A percentile compares a stretch with the other conserved stretches of the same genome.
Evolutionary conservation across 2,329 filamentous ascomycete genomes (phyloP).

Genomic region (Alternaria novae-zelandiae): DNA sequence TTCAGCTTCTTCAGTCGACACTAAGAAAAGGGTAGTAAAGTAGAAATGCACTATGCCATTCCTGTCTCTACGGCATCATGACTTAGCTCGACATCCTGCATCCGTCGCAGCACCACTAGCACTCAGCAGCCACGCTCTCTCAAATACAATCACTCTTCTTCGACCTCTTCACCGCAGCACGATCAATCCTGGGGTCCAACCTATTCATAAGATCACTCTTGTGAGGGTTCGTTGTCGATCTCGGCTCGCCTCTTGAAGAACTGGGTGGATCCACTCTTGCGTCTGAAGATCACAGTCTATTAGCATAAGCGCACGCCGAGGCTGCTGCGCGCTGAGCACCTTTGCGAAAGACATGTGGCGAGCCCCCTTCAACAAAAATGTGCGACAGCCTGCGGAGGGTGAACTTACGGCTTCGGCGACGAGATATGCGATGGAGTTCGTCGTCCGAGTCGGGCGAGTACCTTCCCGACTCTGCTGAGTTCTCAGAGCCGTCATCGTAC

Average conservation of each 20-base stretch:
- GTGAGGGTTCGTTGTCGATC: slow-evolving; percentile 12
- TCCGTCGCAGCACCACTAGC: neutral
- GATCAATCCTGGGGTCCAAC: slow-evolving; percentile 25
- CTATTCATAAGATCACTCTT: slow-evolving; percentile 19
- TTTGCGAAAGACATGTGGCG: neutral
- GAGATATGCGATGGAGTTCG: neutral
- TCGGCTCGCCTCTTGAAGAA: neutral
- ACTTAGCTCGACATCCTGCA: rapidly evolving
- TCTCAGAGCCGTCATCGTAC: neutral
- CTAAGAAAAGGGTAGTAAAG: rapidly evolving
- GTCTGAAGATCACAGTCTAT: slow-evolving; percentile 18
- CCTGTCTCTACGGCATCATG: neutral
- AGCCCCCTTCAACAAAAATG: neutral
- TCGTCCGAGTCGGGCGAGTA: slow-evolving; percentile 3
- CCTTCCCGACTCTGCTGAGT: neutral
- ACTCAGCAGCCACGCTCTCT: neutral
- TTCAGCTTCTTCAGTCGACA: neutral
- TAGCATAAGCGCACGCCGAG: neutral
- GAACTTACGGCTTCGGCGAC: slow-evolving; percentile 7
- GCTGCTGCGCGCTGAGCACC: neutral
- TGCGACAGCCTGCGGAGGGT: neutral
- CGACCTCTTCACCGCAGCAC: slow-evolving; percentile 4
- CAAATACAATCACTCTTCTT: neutral
- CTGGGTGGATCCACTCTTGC: neutral
- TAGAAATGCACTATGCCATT: neutral